Evolutionary conservation across 768 basidiomycete genomes (phyloP), one percentile per base, ranked within the genome.

Genomic region (Boletus insuetus): DNA sequence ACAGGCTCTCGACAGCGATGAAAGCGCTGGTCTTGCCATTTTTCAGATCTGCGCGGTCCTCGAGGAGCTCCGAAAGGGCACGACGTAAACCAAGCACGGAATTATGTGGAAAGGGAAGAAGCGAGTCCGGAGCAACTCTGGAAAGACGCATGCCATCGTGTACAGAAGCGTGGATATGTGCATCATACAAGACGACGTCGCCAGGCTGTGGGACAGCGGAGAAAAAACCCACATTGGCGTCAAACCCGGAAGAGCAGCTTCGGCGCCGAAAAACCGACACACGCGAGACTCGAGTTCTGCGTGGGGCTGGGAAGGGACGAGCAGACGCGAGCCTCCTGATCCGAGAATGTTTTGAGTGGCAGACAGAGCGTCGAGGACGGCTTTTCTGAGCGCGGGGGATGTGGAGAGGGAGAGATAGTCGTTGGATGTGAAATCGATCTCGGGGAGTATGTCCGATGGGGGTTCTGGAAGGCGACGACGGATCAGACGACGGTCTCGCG

Each of bases 161-260:
- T 14, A 94, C 91, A 1, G 85, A 88, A 0, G 94, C 94, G 65
- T 97, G 95, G 45, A 96, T 87, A n/a, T n/a, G n/a, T n/a, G n/a
- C n/a, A n/a, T n/a, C n/a, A n/a, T n/a, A 86, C 14, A 97, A 72
- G 41, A 97, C 70, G 44, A 81, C 81, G 66, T 98, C 95, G 12
- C 84, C 84, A 0, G 76, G 68, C 55, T 91, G 90, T 0, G 94
- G 94, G 0, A 97, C 71, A 43, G 82, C 82, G 0, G 89, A 77
- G 74, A 95, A 95, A 70, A 96, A 83, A 0, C 87, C 89, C 3
- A 86, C 87, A 66, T 96, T 98, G 10, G 94, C 93, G 70, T 96
- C 94, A 69, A 87, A 95, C 0, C 94, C 94, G 0, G 91, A 10
- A 97, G 76, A 0, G 89, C 90, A 0, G 84, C 75, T 35, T 79